Evolutionary conservation across 2,329 filamentous ascomycete genomes (phyloP), one percentile per base, ranked within the genome.

Genomic region (Colletotrichum paranaense): DNA sequence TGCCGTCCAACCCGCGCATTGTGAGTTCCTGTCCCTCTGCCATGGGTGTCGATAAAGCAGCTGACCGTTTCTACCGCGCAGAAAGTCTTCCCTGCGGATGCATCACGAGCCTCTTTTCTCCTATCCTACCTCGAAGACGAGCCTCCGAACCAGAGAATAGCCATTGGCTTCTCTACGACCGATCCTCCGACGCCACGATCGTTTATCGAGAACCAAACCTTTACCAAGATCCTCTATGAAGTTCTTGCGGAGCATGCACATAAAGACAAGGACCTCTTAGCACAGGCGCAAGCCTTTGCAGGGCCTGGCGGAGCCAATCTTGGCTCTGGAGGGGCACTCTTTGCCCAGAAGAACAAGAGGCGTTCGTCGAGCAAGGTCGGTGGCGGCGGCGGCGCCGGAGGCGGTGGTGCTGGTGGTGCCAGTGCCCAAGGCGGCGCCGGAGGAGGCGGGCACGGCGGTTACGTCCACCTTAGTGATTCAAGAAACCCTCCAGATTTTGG

Each of bases 401-500:
- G 81, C 12, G 83, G 84, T 56, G 88, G 88, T 0, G 88, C 86
- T 1, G 88, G 88, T 19, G 89, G 89, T 42, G 88, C 89, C 57
- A 90, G 88, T 76, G 85, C 82, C n/a, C 89, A 91, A 78, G 90
- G 90, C n/a, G 90, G 89, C 24, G 87, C 88, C 1, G 90, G 90
- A 1, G 89, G 90, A 11, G 89, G 83, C 1, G 90, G 90, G 1
- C 83, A 87, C 26, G 90, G 91, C 26, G 91, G 92, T 1, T 89
- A 89, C 82, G 86, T 93, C 22, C 92, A 93, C 80, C 84, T 93
- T 5, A 92, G 90, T 68, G 92, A 93, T 78, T 78, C 84, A 66
- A 84, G 92, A 66, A 92, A 92, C 64, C 90, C 91, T 2, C 91
- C 90, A 0, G 91, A 92, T 77, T 93, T 87, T 84, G 91, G 91